Base-by-base conservation (phyloP, 306 rosid species). In the Rosa rugosa region DNA sequence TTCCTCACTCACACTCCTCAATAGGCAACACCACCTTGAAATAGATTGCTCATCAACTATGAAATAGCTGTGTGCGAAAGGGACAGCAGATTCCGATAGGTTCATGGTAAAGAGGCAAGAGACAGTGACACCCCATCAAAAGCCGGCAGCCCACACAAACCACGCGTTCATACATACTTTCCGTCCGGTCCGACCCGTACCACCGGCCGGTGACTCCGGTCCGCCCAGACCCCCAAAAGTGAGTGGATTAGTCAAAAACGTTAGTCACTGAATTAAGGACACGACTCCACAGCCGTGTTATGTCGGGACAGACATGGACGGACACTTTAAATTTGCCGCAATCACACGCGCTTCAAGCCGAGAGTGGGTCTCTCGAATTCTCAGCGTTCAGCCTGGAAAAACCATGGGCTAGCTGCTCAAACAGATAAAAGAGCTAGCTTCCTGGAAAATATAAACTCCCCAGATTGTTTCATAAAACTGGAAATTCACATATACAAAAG, bases 301-400 rank as follows among this genome's bases (percentile, higher is more conserved):
- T 41, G 71, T 75, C 60, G 79, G 79, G 11, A 60, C 27, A 75
- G 79, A 59, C 27, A 17, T 9, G 45, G 14, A 75, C 79, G 45
- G 14, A 75, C 79, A 75, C 16, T 75, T 34, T 23, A 17, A n/a
- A n/a, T 3, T 4, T 41, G 25, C 31, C 4, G 17, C 5, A 14
- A 8, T 16, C 5, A 0, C 73, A 86, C 93, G 87, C 91, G 84
- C 84, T n/a, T 0, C 0, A 2, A 23, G 51, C 10, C 3, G 93
- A 54, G 86, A 76, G 75, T 89, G 89, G 89, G 87, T 71, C 84
- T 74, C 1, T 4, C 11, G 13, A 45, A 9, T 45, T 45, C 3
- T 45, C 3, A 1, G 13, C 25, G 23, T 2, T 23, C 18, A n/a
- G 68, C 8, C 68, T 25, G 68, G 0, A 62, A 27, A 62, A 27